Conservation (phyloP, 768 basidiomycete species). For the Kwoniella dejecticola region DNA sequence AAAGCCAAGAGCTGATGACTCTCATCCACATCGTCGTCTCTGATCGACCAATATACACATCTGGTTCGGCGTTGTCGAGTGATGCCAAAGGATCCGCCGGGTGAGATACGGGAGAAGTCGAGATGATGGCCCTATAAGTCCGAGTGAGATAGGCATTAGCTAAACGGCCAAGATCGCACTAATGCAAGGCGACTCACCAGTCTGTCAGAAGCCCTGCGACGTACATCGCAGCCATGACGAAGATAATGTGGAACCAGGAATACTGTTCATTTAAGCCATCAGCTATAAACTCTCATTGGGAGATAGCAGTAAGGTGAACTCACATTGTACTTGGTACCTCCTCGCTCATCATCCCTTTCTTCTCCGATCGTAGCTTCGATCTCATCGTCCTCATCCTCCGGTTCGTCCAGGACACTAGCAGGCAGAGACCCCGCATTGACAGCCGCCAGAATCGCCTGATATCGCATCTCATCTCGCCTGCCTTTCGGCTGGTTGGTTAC, state of each 20-base stretch:
- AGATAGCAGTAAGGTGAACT: slow-evolving; percentile 33
- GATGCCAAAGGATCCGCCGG: slow-evolving; percentile 30
- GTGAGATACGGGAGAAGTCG: slow-evolving; percentile 48
- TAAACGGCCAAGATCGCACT: not conserved
- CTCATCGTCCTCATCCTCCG: slow-evolving; percentile 68
- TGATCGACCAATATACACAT: slow-evolving; percentile 87
- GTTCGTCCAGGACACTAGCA: slow-evolving; percentile 79
- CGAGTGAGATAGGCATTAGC: not conserved
- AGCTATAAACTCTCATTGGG: not conserved
- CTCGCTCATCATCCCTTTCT: slow-evolving; percentile 84
- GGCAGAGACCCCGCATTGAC: slow-evolving; percentile 96
- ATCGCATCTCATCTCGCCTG: slow-evolving; percentile 79
- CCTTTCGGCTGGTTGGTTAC: slow-evolving; percentile 78
- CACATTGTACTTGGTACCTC: slow-evolving; percentile 93
- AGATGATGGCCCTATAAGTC: slow-evolving; percentile 54
- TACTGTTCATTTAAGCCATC: slow-evolving; percentile 71
- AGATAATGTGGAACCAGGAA: slow-evolving; percentile 98
- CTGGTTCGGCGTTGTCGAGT: slow-evolving; percentile 47
- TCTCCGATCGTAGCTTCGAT: slow-evolving; percentile 64
- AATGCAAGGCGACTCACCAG: too few species aligned
- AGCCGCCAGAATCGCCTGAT: slow-evolving; percentile 91
- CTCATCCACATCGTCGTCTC: slow-evolving; percentile 99
- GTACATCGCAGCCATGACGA: slow-evolving; percentile 94
- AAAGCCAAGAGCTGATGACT: slow-evolving; percentile 92
- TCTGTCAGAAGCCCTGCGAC: slow-evolving; percentile 95